phyloP scores from a whole-genome alignment of 192 early-diverging fungal genomes.

The Borealophlyctis nickersoniae region DNA sequence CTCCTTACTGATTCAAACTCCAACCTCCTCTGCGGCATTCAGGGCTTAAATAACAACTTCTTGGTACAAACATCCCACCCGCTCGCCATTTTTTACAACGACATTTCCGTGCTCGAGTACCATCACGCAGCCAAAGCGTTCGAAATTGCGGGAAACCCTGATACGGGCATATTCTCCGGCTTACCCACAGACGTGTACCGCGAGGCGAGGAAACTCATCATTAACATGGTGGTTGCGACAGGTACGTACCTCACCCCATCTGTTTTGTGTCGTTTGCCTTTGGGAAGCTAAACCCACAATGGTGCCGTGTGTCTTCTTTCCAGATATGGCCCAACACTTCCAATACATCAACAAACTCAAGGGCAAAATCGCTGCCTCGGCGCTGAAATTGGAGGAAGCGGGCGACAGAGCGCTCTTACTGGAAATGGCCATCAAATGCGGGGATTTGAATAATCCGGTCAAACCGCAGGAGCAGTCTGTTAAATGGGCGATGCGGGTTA shows the following conservation, averaged over 20 bases:
- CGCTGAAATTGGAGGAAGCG: slow-evolving; percentile 46
- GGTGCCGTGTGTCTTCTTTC: neutral
- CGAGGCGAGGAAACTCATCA: slow-evolving; percentile 47
- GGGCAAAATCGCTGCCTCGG: slow-evolving; percentile 45
- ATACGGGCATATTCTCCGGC: slow-evolving; percentile 47
- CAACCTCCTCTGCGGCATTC: neutral
- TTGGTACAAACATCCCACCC: slow-evolving; percentile 51
- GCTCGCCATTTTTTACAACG: slow-evolving; percentile 55
- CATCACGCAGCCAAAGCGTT: slow-evolving; percentile 56
- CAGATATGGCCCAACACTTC: slow-evolving; percentile 59
- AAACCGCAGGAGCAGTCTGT: slow-evolving; percentile 41
- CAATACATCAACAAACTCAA: slow-evolving; percentile 61
- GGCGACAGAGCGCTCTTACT: slow-evolving; percentile 44
- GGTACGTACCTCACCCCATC: slow-evolving; percentile 21
- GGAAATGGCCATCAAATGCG: slow-evolving; percentile 60
- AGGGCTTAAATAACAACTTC: slow-evolving; percentile 57
- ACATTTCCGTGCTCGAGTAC: slow-evolving; percentile 56
- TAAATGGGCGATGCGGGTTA: slow-evolving; percentile 48
- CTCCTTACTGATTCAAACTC: neutral
- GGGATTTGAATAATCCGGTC: slow-evolving; percentile 56
- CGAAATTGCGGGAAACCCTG: slow-evolving; percentile 41
- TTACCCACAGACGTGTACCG: slow-evolving; percentile 44
- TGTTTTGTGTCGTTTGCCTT: neutral
- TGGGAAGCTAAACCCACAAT: neutral
- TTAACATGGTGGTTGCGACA: slow-evolving; percentile 56